Evolutionary conservation across 495 filamentous ascomycete genomes (phyloP).

Genomic region (Xylaria bambusicola): DNA sequence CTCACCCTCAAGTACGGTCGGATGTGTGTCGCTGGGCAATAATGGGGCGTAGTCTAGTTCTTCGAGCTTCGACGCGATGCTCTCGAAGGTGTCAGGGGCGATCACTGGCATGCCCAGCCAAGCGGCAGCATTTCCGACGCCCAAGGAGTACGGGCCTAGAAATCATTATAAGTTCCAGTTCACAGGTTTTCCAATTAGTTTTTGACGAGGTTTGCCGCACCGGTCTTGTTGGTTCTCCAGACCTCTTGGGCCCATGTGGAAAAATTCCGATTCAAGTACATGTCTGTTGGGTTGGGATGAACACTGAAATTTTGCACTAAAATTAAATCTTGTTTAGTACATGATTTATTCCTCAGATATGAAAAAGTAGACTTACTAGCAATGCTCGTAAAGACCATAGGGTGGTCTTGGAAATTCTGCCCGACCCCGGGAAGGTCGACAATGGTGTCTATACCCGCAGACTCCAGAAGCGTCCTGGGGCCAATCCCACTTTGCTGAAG

Average conservation of each 20-base stretch:
- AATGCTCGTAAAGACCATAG: constrained; percentile 36
- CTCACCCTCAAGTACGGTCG: constrained; percentile 41
- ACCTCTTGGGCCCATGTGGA: constrained; percentile 35
- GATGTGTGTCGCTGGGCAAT: constrained; percentile 38
- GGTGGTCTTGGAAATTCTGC: constrained; percentile 62
- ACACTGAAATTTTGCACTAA: constrained; percentile 37
- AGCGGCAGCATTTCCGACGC: constrained; percentile 45
- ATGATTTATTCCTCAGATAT: background rate
- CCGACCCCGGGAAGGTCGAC: constrained; percentile 60
- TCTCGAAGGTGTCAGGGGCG: constrained; percentile 36
- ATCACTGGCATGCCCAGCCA: constrained; percentile 50
- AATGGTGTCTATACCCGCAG: constrained; percentile 47
- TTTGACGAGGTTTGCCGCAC: constrained; percentile 1
- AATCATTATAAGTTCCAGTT: background rate
- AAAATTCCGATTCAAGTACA: constrained; percentile 43
- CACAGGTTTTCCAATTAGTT: background rate
- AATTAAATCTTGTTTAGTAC: too few species aligned
- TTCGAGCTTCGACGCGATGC: constrained; percentile 35
- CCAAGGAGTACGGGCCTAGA: constrained; percentile 44
- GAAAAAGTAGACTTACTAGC: constrained; percentile 29
- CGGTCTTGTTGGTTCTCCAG: constrained; percentile 43
- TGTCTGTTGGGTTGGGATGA: constrained; percentile 35
- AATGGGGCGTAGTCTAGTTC: constrained; percentile 39
- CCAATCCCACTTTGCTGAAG: constrained; percentile 61
- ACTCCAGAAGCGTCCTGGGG: constrained; percentile 44